A percentile compares a stretch with the other conserved stretches of the same genome.
Conservation (phyloP, 2,329 filamentous ascomycete species). For the Fusarium sp. region DNA sequence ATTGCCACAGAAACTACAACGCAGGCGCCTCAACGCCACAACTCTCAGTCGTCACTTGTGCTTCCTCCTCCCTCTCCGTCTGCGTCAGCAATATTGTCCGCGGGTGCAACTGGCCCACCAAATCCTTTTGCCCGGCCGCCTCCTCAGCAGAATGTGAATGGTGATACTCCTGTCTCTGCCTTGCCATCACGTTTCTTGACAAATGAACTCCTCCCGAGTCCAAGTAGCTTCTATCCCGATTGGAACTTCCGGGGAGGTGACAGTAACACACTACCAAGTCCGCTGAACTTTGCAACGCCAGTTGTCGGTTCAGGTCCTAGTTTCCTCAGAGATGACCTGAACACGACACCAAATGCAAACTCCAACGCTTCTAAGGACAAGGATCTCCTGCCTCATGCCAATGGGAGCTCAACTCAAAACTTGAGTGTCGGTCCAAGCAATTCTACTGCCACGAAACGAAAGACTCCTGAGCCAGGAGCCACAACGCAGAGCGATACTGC, state of each 20-base stretch:
- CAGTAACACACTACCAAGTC: slow-evolving; percentile 89
- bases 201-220: slow-evolving; percentile 88
- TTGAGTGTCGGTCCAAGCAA: slow-evolving; percentile 38
- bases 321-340: slow-evolving; percentile 67
- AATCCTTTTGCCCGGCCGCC: slow-evolving; percentile 94
- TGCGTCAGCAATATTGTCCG: slow-evolving; percentile 85
- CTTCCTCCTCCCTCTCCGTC: slow-evolving; percentile 94
- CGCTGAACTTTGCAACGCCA: slow-evolving; percentile 92
- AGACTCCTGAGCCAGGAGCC: slow-evolving; percentile 64
- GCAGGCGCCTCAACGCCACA: slow-evolving; percentile 62
- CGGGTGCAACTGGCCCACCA: slow-evolving; percentile 89
- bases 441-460: slow-evolving; percentile 60
- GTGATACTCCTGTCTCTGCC: slow-evolving; percentile 86
- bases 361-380: slow-evolving; percentile 19
- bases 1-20: slow-evolving; percentile 69
- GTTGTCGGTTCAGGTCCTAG: slow-evolving; percentile 71
- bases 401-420: slow-evolving; percentile 27
- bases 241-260: slow-evolving; percentile 82
- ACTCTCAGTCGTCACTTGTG: slow-evolving; percentile 77
- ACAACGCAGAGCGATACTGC: slow-evolving; percentile 56
- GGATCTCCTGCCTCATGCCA: slow-evolving; percentile 12
- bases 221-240: slow-evolving; percentile 91
- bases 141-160: slow-evolving; percentile 73
- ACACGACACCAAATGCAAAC: slow-evolving; percentile 28
- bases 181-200: slow-evolving; percentile 91